Evolutionary conservation across 129 eudicot genomes (phyloP).

Genomic region (Apium graveolens): DNA sequence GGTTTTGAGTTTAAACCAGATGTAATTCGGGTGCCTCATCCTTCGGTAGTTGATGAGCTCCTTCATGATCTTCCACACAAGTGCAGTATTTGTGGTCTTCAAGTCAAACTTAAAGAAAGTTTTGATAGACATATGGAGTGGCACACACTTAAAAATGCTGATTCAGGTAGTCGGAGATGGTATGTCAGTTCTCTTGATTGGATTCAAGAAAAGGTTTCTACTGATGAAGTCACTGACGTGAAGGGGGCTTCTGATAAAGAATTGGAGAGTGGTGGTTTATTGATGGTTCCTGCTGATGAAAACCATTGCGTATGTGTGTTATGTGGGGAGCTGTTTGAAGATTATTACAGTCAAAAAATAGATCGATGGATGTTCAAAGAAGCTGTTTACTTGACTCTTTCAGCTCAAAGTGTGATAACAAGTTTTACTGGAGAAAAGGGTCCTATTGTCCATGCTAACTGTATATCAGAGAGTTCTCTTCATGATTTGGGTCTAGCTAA

Average conservation of each 20-base stretch:
- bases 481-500: slow-evolving; percentile 43
- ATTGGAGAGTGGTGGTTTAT: slow-evolving; percentile 36
- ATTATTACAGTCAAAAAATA: slow-evolving; percentile 46
- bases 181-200: slow-evolving; percentile 49
- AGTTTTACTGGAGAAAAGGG: slow-evolving; percentile 19
- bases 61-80: slow-evolving; percentile 59
- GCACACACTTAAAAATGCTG: slow-evolving; percentile 43
- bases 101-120: slow-evolving; percentile 49
- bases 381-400: slow-evolving; percentile 42
- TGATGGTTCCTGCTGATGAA: slow-evolving; percentile 88
- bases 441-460: slow-evolving; percentile 61
- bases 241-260: slow-evolving; percentile 18
- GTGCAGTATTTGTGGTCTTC: slow-evolving; percentile 67
- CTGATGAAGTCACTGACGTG: slow-evolving; percentile 16
- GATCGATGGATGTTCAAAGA: slow-evolving; percentile 83
- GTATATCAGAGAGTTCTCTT: slow-evolving; percentile 48
- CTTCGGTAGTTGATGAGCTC: slow-evolving; percentile 54
- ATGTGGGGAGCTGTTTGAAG: slow-evolving; percentile 94
- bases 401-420: slow-evolving; percentile 19
- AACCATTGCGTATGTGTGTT: slow-evolving; percentile 76
- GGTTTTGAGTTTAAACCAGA: slow-evolving; percentile 82
- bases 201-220: slow-evolving; percentile 37
- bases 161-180: slow-evolving; percentile 45
- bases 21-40: slow-evolving; percentile 60
- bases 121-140: slow-evolving; percentile 70